These are phyloP conservation scores for Toxicodendron radicans DNA, from an alignment of 345 rosid species.

Conservation along the genomic window DNA sequence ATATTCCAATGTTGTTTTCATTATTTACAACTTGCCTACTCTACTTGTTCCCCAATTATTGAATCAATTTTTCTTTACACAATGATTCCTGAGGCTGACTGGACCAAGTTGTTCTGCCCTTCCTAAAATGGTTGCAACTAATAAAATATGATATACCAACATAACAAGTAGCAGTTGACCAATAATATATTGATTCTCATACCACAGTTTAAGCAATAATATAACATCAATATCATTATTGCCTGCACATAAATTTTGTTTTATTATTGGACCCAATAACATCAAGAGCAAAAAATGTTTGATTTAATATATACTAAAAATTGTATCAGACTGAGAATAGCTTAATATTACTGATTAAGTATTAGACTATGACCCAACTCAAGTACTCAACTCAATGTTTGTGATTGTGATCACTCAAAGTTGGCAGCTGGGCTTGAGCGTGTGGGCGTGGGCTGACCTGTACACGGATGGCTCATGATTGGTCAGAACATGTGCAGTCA, in stretches of 20 bases:
- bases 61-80: not conserved
- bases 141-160: not conserved
- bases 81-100: not conserved
- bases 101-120: not conserved
- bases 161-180: constrained; percentile 17
- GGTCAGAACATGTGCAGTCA: constrained; percentile 19
- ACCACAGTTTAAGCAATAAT: not conserved
- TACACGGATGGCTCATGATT: not conserved
- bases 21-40: no score
- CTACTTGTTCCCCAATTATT: not conserved
- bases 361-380: no score
- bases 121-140: not conserved
- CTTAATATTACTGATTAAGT: no score
- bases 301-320: no score
- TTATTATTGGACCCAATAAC: no score
- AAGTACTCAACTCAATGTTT: no score
- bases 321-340: no score
- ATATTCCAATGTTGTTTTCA: not conserved
- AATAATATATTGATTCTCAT: constrained; percentile 11
- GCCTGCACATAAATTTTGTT: not conserved
- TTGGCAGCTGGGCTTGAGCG: not conserved
- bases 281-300: no score
- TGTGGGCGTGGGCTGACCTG: constrained; percentile 10
- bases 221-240: not conserved
- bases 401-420: no score